These are phyloP conservation scores for Trametes cingulata DNA, from an alignment of 768 basidiomycete species.

Conservation along the genomic window DNA sequence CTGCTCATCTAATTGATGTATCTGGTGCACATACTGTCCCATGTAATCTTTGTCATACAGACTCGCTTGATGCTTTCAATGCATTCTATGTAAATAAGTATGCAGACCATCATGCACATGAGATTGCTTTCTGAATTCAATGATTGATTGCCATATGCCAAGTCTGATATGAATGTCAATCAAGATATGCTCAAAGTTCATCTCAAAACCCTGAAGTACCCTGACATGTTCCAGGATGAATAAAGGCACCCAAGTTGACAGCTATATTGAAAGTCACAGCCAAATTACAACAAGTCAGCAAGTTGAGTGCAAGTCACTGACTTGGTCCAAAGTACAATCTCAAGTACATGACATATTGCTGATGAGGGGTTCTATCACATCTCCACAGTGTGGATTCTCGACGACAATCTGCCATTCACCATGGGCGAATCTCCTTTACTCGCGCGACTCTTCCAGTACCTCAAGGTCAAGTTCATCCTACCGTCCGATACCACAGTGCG, in stretches of 20 bases:
- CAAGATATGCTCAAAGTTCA: no score
- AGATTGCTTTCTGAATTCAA: conserved; percentile 7
- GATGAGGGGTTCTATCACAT: no score
- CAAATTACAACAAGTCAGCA: no score
- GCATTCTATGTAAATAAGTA: conserved; percentile 11
- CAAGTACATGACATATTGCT: no score
- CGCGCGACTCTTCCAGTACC: conserved; percentile 14
- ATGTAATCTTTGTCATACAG: neutral
- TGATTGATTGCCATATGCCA: no score
- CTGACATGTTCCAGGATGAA: no score
- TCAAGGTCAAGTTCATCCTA: conserved; percentile 22
- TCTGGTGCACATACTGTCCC: neutral
- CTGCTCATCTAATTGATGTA: neutral
- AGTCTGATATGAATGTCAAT: no score
- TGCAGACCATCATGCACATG: conserved; percentile 8
- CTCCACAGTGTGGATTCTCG: conserved; percentile 27
- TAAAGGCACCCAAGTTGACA: no score
- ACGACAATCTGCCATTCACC: conserved; percentile 32
- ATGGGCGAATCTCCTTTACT: conserved; percentile 26
- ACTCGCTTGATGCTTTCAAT: neutral
- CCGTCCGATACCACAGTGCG: conserved; percentile 32
- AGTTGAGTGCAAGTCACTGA: no score
- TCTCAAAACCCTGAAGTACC: no score
- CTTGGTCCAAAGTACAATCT: no score
- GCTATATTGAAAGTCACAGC: no score